Evolutionary conservation across 768 basidiomycete species (phyloP).

Genomic region (Boletus huronensis): DNA sequence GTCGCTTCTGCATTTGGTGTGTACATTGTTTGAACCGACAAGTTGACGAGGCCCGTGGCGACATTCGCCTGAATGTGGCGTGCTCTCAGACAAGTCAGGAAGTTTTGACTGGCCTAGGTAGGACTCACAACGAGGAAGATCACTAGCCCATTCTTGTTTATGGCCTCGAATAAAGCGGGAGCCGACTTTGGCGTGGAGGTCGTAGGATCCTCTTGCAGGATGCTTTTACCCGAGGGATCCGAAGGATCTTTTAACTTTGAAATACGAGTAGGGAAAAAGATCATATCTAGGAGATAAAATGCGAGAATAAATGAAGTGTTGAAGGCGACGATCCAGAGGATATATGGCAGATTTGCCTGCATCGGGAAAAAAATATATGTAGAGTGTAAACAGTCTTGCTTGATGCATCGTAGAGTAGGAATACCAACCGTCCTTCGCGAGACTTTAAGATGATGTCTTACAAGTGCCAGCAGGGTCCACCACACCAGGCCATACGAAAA

Average conservation of each 20-base stretch:
- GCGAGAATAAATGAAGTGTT: constrained; percentile 82
- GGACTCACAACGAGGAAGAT: constrained; percentile 77
- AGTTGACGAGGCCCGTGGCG: constrained; percentile 78
- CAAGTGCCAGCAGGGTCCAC: constrained; percentile 59
- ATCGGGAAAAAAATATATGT: neutral
- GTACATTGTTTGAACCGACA: constrained; percentile 82
- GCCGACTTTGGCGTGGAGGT: constrained; percentile 25
- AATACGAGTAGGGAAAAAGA: constrained; percentile 53
- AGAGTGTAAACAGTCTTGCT: neutral
- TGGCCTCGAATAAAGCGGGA: constrained; percentile 64
- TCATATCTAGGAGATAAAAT: constrained; percentile 74
- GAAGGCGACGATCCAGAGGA: constrained; percentile 85
- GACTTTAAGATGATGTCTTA: constrained; percentile 38
- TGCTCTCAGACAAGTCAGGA: neutral
- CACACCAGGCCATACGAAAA: constrained; percentile 73
- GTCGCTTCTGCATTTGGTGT: constrained; percentile 53
- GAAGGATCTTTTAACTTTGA: constrained; percentile 24
- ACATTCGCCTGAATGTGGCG: constrained; percentile 68
- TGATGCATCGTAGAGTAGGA: neutral
- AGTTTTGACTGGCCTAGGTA: neutral
- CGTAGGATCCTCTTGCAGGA: constrained; percentile 26
- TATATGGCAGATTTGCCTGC: constrained; percentile 86
- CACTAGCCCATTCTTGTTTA: constrained; percentile 77
- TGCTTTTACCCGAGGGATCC: constrained; percentile 23
- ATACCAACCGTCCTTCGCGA: constrained; percentile 60